A percentile compares a stretch with the other conserved stretches of the same genome.
Evolutionary conservation across 352 stramenopile species (phyloP).

Genomic region (Globisporangium emineosum): DNA sequence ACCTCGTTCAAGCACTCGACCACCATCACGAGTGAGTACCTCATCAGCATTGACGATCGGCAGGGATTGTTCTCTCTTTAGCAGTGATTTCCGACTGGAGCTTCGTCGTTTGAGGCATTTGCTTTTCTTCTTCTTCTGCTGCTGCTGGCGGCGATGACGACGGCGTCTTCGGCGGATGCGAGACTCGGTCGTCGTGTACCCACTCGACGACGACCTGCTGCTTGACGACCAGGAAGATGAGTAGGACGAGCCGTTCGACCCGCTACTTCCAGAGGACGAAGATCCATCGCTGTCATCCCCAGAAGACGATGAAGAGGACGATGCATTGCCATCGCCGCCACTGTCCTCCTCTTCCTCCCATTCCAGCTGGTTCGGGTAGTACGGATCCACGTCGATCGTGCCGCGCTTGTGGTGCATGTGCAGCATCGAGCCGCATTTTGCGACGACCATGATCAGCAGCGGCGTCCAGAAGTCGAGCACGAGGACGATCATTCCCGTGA

Average conservation of each 20-base stretch:
- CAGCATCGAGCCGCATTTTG: constrained; percentile 44
- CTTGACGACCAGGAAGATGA: constrained; percentile 15
- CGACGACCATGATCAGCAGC: constrained; percentile 65
- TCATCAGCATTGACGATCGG: constrained; percentile 24
- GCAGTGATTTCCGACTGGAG: constrained; percentile 9
- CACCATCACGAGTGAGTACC: constrained; percentile 15
- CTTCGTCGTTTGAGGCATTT: neutral
- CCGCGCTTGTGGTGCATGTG: constrained; percentile 57
- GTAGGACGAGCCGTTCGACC: constrained; percentile 15
- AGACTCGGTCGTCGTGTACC: constrained; percentile 18
- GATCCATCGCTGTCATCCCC: neutral
- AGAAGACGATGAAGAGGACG: constrained; percentile 11
- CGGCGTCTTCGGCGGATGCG: constrained; percentile 6
- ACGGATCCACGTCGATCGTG: constrained; percentile 52
- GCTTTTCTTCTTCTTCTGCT: constrained; percentile 8
- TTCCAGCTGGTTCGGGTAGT: constrained; percentile 64
- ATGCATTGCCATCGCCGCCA: constrained; percentile 11
- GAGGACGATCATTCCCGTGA: constrained; percentile 43
- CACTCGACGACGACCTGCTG: constrained; percentile 4
- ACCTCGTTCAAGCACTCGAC: neutral
- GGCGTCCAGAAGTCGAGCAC: constrained; percentile 67
- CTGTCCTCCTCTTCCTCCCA: constrained; percentile 46
- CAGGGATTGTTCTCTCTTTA: constrained; percentile 8
- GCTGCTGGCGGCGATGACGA: neutral
- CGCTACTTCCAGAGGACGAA: constrained; percentile 10